Base-by-base conservation (phyloP, 140 eudicot species). In the Bidens hawaiensis region DNA sequence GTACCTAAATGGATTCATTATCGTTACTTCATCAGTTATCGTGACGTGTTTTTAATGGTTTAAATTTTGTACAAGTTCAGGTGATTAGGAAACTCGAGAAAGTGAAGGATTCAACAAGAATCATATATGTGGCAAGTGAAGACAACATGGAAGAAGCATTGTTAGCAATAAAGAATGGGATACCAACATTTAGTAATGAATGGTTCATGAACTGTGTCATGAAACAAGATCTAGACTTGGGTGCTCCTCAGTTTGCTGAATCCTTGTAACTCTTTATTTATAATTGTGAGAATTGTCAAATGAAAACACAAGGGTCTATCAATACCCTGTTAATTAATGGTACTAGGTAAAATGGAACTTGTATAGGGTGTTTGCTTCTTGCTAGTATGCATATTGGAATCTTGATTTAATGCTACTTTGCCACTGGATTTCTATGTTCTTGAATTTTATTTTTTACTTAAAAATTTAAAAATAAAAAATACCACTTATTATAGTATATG, bases 151-250 rank as follows among this genome's bases (percentile, higher is more conserved):
- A 87, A 53, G 98, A 87, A 63, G 95, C 96, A 60, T 72, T 80
- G 64, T 47, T 48, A 50, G 98, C 93, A 22, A 80, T 84, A 59
- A 76, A 82, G 83, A 78, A 76, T 33, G 96, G 95, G 22, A 78
- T 82, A 31, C 54, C 75, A 56, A 84, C 95, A 26, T 91, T 87
- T 57, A 82, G 91, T 60, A 73, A 74, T 30, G 96, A 91, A 22
- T 91, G 98, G 98, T 78, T 91, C 23, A 87, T 87, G 87, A 82
- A 76, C 75, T 91, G 98, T 76, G 76, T 91, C 69, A 84, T 91
- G 98, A 91, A 68, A 76, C 98, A 91, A 75, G 85, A 87, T 16
- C 84, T 91, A 4, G 95, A 87, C 50, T 71, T 91, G 70, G 87
- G 80, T 2, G 98, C 89, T 55, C 83, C 96, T 57, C 88, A 84